Conservation (phyloP, 495 filamentous ascomycete genomes). For the Aspergillus kassunensis region DNA sequence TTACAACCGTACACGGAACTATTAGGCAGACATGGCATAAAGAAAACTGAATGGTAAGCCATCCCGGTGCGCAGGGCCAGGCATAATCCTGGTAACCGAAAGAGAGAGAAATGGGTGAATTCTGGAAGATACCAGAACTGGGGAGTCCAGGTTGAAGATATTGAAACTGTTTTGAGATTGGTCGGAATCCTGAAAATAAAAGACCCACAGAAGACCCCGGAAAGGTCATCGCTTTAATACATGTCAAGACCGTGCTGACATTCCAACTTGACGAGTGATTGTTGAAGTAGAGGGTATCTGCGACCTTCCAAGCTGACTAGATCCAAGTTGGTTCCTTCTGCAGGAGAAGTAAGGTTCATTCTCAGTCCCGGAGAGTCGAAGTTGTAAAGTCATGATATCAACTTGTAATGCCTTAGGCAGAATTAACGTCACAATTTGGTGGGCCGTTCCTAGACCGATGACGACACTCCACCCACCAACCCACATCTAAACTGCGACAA, state of each 20-base stretch:
- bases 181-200: not conserved
- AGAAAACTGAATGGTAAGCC: not conserved
- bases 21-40: not conserved
- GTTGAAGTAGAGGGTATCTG: not conserved
- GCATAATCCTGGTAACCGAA: not conserved
- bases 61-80: too few species aligned
- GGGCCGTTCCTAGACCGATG: not conserved
- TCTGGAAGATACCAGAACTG: not conserved
- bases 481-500: not conserved
- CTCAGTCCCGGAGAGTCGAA: not conserved
- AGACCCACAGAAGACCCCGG: constrained; percentile 14
- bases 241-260: not conserved
- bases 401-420: not conserved
- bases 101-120: not conserved
- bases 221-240: not conserved
- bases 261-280: not conserved
- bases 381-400: not conserved
- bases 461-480: not conserved
- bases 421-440: constrained; percentile 5
- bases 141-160: not conserved
- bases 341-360: not conserved
- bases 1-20: not conserved
- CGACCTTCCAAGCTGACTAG: not conserved
- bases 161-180: constrained; percentile 1
- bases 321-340: not conserved